Evolutionary conservation across 768 basidiomycete species (phyloP).

Genomic region (Amyloporia xantha): DNA sequence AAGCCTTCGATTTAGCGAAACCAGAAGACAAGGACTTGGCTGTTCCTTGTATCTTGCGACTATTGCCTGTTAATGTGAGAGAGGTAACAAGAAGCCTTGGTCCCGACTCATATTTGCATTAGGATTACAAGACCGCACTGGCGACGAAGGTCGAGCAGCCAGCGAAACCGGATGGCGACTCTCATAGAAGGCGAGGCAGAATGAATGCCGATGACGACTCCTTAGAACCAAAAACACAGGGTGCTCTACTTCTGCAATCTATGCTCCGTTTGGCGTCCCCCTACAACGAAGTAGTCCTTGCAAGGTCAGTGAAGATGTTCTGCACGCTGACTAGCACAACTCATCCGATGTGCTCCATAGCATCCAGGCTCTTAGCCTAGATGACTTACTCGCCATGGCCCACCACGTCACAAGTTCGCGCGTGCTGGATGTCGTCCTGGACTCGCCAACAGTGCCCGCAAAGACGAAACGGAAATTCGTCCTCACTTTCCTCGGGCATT

Average conservation of each 20-base stretch:
- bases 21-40: constrained; percentile 44
- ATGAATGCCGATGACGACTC: constrained; percentile 22
- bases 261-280: constrained; percentile 64
- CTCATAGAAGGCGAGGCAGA: constrained; percentile 15
- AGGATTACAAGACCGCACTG: constrained; percentile 20
- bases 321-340: not conserved
- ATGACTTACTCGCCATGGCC: constrained; percentile 53
- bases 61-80: constrained; percentile 45
- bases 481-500: constrained; percentile 69
- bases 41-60: constrained; percentile 60
- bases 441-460: constrained; percentile 55
- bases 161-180: constrained; percentile 6
- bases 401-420: constrained; percentile 67
- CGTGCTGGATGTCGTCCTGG: constrained; percentile 72
- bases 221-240: constrained; percentile 70
- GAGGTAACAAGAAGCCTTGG: not conserved
- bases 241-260: constrained; percentile 80
- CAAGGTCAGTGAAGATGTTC: constrained; percentile 44
- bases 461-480: constrained; percentile 69
- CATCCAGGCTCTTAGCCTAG: constrained; percentile 34
- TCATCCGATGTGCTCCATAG: not conserved
- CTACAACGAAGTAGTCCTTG: constrained; percentile 59
- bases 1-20: constrained; percentile 50
- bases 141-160: constrained; percentile 3
- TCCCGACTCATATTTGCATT: not conserved